Base-by-base conservation (phyloP, 2,329 filamentous ascomycete genomes). In the Geosmithia flava region DNA sequence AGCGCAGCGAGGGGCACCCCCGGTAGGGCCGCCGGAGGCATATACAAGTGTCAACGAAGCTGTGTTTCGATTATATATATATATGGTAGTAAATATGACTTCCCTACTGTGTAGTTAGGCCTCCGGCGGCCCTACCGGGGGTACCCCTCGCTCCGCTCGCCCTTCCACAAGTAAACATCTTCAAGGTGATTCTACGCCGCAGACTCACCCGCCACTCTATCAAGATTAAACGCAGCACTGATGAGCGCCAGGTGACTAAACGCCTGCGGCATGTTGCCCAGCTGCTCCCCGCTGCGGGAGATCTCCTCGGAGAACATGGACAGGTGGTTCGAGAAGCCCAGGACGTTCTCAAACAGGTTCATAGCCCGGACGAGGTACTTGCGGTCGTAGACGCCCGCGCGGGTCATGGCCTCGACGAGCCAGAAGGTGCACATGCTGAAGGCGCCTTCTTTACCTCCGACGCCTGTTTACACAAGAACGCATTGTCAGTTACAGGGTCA, bases 351-450 rank as follows among this genome's bases (percentile, higher is more conserved):
- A 55, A 89, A 89, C 42, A 87, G 69, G 54, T 76, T 83, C 54
- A 85, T 72, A 7, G 85, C 78, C 11, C 72, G 68, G 13, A 68
- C 61, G 19, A 82, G 66, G 54, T 85, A 85, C 53, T 76, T 80
- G n/a, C 69, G 68, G 53, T 85, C 79, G 60, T 84, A 83, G 45
- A 71, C 67, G 54, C 75, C 68, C 53, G 83, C 83, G 30, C 85
- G 74, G 29, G 83, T 86, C 65, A 89, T 74, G 20, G 85, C 83
- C 63, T 89, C 85, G 13, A 89, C 83, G 0, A 88, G 76, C 85
- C 85, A 89, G 61, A 89, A 89, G 1, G 84, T 89, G 58, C 84
- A 87, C 83, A 89, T 88, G 57, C 76, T 81, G 59, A 89, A 89
- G 19, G 84, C 83, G 20, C 85, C 85, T 63, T 89, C 85, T 47